phyloP scores from a whole-genome alignment of 2,329 filamentous ascomycete genomes.

The Fusarium sp. region DNA sequence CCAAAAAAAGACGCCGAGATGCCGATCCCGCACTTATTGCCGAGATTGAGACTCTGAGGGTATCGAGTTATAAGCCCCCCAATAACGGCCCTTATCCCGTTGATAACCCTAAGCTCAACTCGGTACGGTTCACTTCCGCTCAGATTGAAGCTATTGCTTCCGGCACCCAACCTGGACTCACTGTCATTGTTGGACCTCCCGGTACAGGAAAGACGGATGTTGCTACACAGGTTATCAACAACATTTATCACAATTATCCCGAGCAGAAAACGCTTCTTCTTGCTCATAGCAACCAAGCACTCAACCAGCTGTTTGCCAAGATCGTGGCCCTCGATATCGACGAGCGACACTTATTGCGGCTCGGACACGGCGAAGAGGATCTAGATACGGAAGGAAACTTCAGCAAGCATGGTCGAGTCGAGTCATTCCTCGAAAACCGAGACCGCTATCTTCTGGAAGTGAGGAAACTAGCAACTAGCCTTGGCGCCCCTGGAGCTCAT shows the following conservation, averaged over 20 bases:
- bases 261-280: constrained; percentile 90
- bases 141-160: constrained; percentile 95
- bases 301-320: constrained; percentile 98
- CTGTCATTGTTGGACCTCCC: constrained; percentile 92
- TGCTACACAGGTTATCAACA: constrained; percentile 97
- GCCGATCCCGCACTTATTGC: constrained; percentile 72
- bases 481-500: constrained; percentile 91
- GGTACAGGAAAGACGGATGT: constrained; percentile 99
- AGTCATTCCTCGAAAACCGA: constrained; percentile 92
- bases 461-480: constrained; percentile 82
- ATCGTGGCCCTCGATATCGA: constrained; percentile 97
- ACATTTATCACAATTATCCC: constrained; percentile 98
- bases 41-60: constrained; percentile 75
- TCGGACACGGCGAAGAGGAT: constrained; percentile 96
- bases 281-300: constrained; percentile 96
- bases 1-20: constrained; percentile 89
- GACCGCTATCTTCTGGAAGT: constrained; percentile 83
- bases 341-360: constrained; percentile 87
- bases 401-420: constrained; percentile 93
- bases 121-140: constrained; percentile 87
- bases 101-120: constrained; percentile 84
- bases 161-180: constrained; percentile 92
- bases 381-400: constrained; percentile 87
- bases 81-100: constrained; percentile 91
- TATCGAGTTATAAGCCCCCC: constrained; percentile 88